Percentiles rank a stretch among this genome's conserved stretches.
Conservation (phyloP, 306 rosid species). For the Cucumis cinereus region DNA sequence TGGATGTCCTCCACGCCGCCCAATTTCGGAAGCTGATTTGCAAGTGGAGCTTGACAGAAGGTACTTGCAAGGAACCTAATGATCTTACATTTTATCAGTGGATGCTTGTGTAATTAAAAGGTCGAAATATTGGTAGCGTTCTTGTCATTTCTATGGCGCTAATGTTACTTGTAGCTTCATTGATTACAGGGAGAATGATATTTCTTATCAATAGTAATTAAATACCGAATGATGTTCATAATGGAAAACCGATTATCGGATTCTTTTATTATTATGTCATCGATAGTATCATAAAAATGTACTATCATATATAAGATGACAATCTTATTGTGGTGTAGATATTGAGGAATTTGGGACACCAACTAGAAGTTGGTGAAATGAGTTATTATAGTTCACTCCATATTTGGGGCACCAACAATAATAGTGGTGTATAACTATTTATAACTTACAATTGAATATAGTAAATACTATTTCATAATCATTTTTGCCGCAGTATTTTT, state of each 20-base stretch:
- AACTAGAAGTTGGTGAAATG: no score
- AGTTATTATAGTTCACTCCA: no score
- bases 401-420: no score
- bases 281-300: not conserved
- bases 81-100: not conserved
- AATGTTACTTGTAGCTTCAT: not conserved
- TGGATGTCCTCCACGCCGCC: slow-evolving; percentile 90
- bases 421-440: no score
- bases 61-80: slow-evolving; percentile 18
- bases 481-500: no score
- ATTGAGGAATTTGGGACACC: no score
- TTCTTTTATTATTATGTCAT: not conserved
- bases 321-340: not conserved
- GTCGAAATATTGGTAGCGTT: not conserved
- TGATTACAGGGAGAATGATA: not conserved
- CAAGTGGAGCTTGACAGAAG: slow-evolving; percentile 97
- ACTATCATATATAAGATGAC: not conserved
- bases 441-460: no score
- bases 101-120: not conserved
- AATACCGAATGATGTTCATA: not conserved
- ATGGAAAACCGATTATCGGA: not conserved
- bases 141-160: not conserved
- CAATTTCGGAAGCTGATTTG: slow-evolving; percentile 70
- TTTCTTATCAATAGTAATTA: not conserved
- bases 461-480: no score